Percentiles rank a stretch among this genome's conserved stretches.
Evolutionary conservation across 169 alveolate genomes (phyloP).

Genomic region (Ichthyophthirius multifiliis): DNA sequence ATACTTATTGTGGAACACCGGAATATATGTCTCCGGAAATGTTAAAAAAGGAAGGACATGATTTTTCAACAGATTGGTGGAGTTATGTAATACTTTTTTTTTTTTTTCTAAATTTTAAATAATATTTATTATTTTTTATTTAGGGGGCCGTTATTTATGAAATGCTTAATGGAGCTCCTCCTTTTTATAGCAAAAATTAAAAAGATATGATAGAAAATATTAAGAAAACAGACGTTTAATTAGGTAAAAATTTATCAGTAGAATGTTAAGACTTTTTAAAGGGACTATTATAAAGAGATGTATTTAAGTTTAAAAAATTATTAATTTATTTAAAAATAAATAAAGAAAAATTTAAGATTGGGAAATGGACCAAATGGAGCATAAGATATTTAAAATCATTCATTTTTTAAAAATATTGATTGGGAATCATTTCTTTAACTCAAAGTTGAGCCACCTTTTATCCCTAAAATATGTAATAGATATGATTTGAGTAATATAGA

Average conservation of each 20-base stretch:
- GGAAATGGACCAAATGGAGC: conserved; percentile 36
- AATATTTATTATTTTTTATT: conserved; percentile 32
- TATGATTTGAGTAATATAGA: conserved; percentile 3
- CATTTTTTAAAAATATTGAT: conserved; percentile 44
- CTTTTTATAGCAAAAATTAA: conserved; percentile 16
- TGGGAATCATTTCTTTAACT: conserved; percentile 37
- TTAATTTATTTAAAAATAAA: neutral
- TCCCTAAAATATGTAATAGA: conserved; percentile 21
- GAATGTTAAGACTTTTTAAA: neutral
- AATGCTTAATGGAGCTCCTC: conserved; percentile 53
- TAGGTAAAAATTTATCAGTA: neutral
- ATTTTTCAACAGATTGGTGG: conserved; percentile 49
- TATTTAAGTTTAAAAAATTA: neutral
- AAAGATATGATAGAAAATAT: neutral
- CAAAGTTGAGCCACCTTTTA: conserved; percentile 48
- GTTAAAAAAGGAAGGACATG: conserved; percentile 31
- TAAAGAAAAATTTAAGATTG: neutral
- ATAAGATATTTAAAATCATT: conserved; percentile 48
- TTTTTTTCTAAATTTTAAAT: conserved; percentile 19
- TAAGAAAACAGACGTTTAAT: neutral
- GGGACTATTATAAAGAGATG: neutral
- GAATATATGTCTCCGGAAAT: conserved; percentile 42
- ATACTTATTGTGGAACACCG: conserved; percentile 40
- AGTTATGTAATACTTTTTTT: neutral
- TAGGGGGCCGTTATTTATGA: conserved; percentile 52